Base-by-base conservation (phyloP, 1,139 yeast genomes). In the Blastobotrys persicus region DNA sequence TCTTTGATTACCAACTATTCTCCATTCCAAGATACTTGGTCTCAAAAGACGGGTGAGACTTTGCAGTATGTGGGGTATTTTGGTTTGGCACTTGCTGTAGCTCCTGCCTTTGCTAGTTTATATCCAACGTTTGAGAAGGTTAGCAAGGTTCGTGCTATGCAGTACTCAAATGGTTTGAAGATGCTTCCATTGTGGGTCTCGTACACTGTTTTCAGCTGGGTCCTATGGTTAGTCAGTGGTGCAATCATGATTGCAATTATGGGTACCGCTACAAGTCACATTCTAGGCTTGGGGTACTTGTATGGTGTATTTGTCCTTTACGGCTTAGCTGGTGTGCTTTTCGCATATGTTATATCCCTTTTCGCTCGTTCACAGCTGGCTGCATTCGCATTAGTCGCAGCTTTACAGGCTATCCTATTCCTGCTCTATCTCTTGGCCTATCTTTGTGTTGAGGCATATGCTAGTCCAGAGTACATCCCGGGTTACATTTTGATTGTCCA, bases 101-200 rank as follows among this genome's bases (percentile, higher is more conserved):
- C 63, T 17, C 71, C 71, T 12, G 71, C 72, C 1, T 65, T 69
- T 50, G 56, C 63, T 18, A 57, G 66, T 1, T 53, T 68, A 3
- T 68, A 68, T 47, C 72, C 72, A 2, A 69, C 72, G 1, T 63
- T 57, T 52, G 72, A 68, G 50, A 59, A 71, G 32, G 54, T 68
- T 9, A 56, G 64, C 37, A 59, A 61, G 42, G 71, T 68, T 7
- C 55, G 72, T 18, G 70, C 71, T 1, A 61, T 68, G 62, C 71
- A 69, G 18, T 68, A 68, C 47, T 68, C 72, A 4, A 68, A 69
- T 45, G 72, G 72, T 14, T 51, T 68, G 35, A 52, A 66, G 17
- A 68, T 68, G 1, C 43, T 65, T 9, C 71, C 72, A 1, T 51
- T 68, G 14, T 69, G 72, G 71, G 48, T 56, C 4, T 68, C 70